Evolutionary conservation across 768 basidiomycete genomes (phyloP).

Genomic region (Macrolepiota dolichaula): DNA sequence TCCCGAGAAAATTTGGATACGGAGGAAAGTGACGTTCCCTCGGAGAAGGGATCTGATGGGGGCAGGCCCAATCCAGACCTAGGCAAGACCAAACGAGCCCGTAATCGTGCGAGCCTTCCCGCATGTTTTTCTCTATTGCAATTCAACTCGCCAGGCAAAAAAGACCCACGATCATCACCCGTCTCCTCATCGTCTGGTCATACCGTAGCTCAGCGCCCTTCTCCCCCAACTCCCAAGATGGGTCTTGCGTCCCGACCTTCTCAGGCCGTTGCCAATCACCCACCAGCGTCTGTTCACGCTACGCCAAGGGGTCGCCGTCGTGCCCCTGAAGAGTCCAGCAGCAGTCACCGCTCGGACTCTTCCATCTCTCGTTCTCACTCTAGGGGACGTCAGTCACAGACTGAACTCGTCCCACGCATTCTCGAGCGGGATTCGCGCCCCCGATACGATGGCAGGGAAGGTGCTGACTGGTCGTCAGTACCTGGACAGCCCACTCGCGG

Average conservation of each 20-base stretch:
- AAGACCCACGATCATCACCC: constrained; percentile 34
- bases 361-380: constrained; percentile 40
- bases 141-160: constrained; percentile 34
- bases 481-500: constrained; percentile 37
- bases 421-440: background rate
- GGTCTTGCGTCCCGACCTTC: constrained; percentile 26
- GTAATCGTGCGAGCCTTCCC: constrained; percentile 71
- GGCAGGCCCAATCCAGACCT: constrained; percentile 22
- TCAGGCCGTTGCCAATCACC: constrained; percentile 18
- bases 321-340: constrained; percentile 30
- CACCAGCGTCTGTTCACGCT: constrained; percentile 28
- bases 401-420: constrained; percentile 4
- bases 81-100: constrained; percentile 44
- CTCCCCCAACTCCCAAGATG: constrained; percentile 62
- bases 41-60: constrained; percentile 22
- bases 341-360: constrained; percentile 27
- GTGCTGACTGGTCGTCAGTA: constrained; percentile 39
- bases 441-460: background rate
- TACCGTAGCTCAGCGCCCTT: constrained; percentile 40
- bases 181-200: constrained; percentile 45
- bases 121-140: constrained; percentile 74
- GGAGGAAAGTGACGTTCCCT: constrained; percentile 25
- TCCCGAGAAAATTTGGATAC: constrained; percentile 34
- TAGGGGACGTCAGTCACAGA: constrained; percentile 27
- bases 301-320: constrained; percentile 55